phyloP scores from a whole-genome alignment of 345 rosid genomes.

The Populus deltoides region DNA sequence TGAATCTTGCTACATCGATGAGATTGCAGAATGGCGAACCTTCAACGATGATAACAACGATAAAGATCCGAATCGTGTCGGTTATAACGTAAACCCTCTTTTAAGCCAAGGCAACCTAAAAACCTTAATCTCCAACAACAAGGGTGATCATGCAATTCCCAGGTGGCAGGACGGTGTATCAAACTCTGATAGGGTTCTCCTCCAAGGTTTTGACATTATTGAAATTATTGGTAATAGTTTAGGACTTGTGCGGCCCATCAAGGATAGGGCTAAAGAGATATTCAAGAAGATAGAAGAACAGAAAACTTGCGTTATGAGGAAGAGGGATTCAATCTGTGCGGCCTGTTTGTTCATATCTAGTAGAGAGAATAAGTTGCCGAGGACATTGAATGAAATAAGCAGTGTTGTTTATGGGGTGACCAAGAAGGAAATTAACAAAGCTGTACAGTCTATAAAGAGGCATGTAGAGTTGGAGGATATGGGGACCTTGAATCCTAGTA shows the following conservation, averaged over 20 bases:
- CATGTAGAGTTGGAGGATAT: neutral
- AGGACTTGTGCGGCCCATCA: neutral
- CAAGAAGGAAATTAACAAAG: conserved; percentile 11
- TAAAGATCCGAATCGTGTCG: conserved; percentile 18
- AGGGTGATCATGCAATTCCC: neutral
- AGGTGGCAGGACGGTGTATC: neutral
- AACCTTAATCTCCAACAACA: neutral
- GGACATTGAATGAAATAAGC: conserved; percentile 9
- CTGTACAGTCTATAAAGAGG: neutral
- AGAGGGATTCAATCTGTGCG: neutral
- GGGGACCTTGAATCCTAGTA: neutral
- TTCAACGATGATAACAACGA: conserved; percentile 16
- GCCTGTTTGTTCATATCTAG: conserved; percentile 23
- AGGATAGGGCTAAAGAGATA: conserved; percentile 19
- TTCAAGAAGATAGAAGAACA: conserved; percentile 12
- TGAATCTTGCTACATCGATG: neutral
- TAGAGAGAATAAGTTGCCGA: conserved; percentile 5
- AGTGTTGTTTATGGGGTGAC: neutral
- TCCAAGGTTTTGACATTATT: neutral
- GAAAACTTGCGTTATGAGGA: conserved; percentile 2
- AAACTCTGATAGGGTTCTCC: neutral
- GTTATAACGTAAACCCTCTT: neutral
- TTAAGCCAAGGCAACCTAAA: neutral
- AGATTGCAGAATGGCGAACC: conserved; percentile 11
- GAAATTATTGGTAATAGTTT: conserved; percentile 12